A percentile compares a stretch with the other conserved stretches of the same genome.
Evolutionary conservation across 148 eudicot genomes (phyloP).

Genomic region (Cornus controversa): DNA sequence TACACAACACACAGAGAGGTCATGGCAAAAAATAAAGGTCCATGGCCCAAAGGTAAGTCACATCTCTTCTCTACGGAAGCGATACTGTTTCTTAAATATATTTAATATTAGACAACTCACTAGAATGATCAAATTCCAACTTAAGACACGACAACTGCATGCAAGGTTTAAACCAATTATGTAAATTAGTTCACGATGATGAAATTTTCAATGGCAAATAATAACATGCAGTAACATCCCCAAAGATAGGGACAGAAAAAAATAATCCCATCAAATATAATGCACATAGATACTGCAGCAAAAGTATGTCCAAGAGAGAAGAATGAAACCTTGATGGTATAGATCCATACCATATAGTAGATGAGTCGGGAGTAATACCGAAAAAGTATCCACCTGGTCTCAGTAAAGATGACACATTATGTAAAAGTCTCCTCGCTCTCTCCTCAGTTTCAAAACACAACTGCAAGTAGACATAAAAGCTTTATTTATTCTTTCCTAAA

Average conservation of each 20-base stretch:
- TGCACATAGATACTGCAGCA: not conserved
- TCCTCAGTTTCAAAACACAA: conserved; percentile 88
- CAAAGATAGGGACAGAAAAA: not conserved
- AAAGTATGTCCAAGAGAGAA: not conserved
- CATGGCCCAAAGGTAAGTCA: not conserved
- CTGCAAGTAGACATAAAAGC: conserved; percentile 39
- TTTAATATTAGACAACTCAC: no score
- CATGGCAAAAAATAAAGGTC: not conserved
- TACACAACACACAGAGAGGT: not conserved
- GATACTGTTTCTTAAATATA: not conserved
- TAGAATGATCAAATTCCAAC: no score
- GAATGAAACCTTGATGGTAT: conserved; percentile 5
- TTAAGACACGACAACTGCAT: not conserved
- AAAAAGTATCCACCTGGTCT: conserved; percentile 98
- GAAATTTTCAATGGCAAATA: no score
- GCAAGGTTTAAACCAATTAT: not conserved
- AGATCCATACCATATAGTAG: conserved; percentile 89
- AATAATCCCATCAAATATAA: not conserved
- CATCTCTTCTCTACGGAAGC: not conserved
- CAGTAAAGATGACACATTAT: conserved; percentile 81
- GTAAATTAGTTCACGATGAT: no score
- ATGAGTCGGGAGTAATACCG: conserved; percentile 96
- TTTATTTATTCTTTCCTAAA: conserved; percentile 1
- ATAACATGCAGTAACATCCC: not conserved
- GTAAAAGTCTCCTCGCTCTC: conserved; percentile 72